These are phyloP conservation scores for Eimeria tenella DNA, from an alignment of 169 alveolate genomes.

Conservation along the genomic window DNA sequence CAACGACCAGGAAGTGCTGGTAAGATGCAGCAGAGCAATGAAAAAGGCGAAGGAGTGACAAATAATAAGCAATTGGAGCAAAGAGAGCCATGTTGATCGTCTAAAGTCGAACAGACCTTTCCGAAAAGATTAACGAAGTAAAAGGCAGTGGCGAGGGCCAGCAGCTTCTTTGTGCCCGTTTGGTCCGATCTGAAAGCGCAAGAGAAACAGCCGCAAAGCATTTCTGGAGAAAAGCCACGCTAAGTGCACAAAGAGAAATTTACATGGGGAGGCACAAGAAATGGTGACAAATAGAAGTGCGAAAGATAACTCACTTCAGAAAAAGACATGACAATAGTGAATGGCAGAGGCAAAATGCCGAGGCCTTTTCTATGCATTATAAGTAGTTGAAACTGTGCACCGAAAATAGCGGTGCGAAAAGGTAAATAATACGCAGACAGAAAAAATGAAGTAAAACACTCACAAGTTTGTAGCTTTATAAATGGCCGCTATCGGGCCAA, in stretches of 20 bases:
- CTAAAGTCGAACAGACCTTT: background rate
- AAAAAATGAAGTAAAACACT: background rate
- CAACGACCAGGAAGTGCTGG: no score
- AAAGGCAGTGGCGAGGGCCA: slow-evolving; percentile 54
- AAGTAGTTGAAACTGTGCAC: no score
- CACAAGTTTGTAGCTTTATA: slow-evolving; percentile 70
- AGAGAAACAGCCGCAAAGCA: no score
- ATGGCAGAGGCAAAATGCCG: no score
- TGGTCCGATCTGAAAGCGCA: slow-evolving; percentile 55
- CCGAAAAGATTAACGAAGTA: slow-evolving; percentile 45
- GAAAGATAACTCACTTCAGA: background rate
- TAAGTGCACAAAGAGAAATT: background rate
- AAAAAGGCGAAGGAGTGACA: no score
- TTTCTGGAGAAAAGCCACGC: no score
- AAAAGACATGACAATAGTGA: no score
- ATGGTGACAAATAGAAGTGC: background rate
- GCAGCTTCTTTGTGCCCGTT: slow-evolving; percentile 64
- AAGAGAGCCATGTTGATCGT: no score
- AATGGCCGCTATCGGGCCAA: slow-evolving; percentile 69
- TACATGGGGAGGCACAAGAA: background rate
- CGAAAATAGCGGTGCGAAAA: no score
- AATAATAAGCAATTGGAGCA: no score
- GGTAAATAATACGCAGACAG: background rate
- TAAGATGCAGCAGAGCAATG: no score
- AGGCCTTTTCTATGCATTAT: no score